phyloP scores from a whole-genome alignment of 2,329 filamentous ascomycete species.

The Trichoderma polysporum region DNA sequence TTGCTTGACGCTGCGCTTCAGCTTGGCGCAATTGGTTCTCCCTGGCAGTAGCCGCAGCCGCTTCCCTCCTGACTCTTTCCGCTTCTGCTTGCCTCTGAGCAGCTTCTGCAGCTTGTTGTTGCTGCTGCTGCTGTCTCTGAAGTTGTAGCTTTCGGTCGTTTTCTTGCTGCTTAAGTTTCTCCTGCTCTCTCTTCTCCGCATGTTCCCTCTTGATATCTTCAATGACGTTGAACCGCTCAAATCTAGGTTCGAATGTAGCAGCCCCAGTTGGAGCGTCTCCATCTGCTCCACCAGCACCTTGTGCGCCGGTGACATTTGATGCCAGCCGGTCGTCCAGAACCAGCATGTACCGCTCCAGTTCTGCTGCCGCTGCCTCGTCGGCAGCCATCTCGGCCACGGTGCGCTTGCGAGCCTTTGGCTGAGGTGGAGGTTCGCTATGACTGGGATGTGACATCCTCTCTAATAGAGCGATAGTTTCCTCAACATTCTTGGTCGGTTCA shows the following conservation, averaged over 20 bases:
- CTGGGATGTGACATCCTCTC: constrained; percentile 72
- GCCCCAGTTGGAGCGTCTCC: constrained; percentile 70
- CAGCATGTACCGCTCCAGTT: constrained; percentile 89
- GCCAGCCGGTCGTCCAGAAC: constrained; percentile 81
- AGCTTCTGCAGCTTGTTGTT: constrained; percentile 42
- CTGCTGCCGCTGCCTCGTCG: constrained; percentile 87
- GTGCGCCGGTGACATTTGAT: constrained; percentile 56
- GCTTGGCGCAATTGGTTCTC: constrained; percentile 39
- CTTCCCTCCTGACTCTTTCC: constrained; percentile 42
- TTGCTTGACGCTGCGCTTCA: constrained; percentile 38
- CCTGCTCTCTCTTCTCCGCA: constrained; percentile 72
- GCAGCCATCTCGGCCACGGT: constrained; percentile 93
- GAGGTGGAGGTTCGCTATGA: constrained; percentile 72
- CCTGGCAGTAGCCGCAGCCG: constrained; percentile 34
- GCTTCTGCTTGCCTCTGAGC: constrained; percentile 46
- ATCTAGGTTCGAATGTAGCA: constrained; percentile 77
- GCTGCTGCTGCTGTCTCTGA: constrained; percentile 44
- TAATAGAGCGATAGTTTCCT: constrained; percentile 70
- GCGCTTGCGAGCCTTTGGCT: constrained; percentile 86
- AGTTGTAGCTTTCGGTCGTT: constrained; percentile 54
- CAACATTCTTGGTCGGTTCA: constrained; percentile 68
- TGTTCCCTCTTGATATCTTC: constrained; percentile 79
- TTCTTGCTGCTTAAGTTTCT: constrained; percentile 67
- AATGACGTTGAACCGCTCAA: constrained; percentile 89
- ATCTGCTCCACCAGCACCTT: constrained; percentile 59